These are phyloP conservation scores for Diophrys sp. DNA, from an alignment of 73 alveolate genomes.

Conservation along the genomic window DNA sequence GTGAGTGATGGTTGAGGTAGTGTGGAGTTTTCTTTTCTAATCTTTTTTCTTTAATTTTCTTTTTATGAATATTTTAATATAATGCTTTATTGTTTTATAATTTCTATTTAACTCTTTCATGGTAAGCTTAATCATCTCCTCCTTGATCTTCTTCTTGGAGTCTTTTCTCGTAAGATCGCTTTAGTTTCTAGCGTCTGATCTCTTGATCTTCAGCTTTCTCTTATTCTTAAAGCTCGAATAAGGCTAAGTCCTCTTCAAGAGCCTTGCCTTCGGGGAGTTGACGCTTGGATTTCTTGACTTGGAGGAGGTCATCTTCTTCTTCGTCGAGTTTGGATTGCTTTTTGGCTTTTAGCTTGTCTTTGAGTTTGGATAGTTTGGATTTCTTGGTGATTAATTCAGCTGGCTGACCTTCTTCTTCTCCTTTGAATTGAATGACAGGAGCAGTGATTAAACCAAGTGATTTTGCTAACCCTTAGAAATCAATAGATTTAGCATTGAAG, in stretches of 20 bases:
- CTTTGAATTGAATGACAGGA: slow-evolving; percentile 77
- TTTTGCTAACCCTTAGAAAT: slow-evolving; percentile 74
- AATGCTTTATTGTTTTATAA: slow-evolving; percentile 24
- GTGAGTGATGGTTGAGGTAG: too few species aligned
- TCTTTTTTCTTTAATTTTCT: slow-evolving; percentile 40
- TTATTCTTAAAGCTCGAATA: slow-evolving; percentile 21
- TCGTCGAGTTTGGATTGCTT: slow-evolving; percentile 31
- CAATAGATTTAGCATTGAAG: slow-evolving; percentile 67
- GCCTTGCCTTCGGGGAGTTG: slow-evolving; percentile 38
- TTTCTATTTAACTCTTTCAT: slow-evolving; percentile 30
- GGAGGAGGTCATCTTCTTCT: slow-evolving; percentile 15
- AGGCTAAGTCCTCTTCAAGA: slow-evolving; percentile 20
- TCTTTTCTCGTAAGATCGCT: neutral
- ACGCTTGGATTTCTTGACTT: neutral
- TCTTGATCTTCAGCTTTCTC: slow-evolving; percentile 22
- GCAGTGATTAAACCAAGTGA: slow-evolving; percentile 89
- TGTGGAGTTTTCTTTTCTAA: slow-evolving; percentile 13
- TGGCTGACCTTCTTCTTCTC: slow-evolving; percentile 48
- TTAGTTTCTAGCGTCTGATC: slow-evolving; percentile 13
- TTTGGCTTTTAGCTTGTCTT: slow-evolving; percentile 47
- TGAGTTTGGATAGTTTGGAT: slow-evolving; percentile 54
- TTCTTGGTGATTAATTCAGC: slow-evolving; percentile 25
- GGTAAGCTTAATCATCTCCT: slow-evolving; percentile 42
- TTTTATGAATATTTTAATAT: slow-evolving; percentile 24
- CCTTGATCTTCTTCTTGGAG: slow-evolving; percentile 3